Evolutionary conservation across 768 basidiomycete genomes (phyloP).

Genomic region (Russula abietina): DNA sequence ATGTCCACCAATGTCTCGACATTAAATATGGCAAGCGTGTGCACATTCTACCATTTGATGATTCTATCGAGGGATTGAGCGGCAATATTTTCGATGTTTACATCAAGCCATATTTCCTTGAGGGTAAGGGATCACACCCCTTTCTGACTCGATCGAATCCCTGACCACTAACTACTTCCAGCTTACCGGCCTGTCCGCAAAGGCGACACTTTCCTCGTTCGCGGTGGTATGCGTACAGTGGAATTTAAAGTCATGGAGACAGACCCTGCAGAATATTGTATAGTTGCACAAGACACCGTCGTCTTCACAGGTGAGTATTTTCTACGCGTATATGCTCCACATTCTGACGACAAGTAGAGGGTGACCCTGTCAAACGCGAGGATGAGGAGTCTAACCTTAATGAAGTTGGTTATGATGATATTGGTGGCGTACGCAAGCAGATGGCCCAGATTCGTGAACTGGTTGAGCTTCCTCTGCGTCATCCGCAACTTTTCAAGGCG

Average conservation of each 20-base stretch:
- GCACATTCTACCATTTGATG: conserved; percentile 95
- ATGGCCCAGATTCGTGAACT: conserved; percentile 99
- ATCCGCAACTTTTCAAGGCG: conserved; percentile 99
- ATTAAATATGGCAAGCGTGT: conserved; percentile 99
- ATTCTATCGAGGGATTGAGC: conserved; percentile 95
- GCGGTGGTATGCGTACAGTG: conserved; percentile 96
- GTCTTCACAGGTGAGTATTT: conserved; percentile 73
- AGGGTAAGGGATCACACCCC: conserved; percentile 46
- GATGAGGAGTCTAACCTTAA: conserved; percentile 95
- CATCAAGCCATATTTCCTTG: conserved; percentile 98
- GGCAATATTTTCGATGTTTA: conserved; percentile 99
- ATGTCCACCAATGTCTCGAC: conserved; percentile 92
- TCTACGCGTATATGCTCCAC: neutral
- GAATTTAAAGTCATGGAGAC: conserved; percentile 99
- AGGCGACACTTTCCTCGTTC: conserved; percentile 98
- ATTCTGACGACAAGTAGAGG: conserved; percentile 51
- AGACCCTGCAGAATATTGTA: conserved; percentile 96
- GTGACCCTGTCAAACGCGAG: conserved; percentile 97
- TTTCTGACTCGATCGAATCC: neutral
- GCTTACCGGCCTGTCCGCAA: conserved; percentile 87
- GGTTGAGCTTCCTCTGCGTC: conserved; percentile 94
- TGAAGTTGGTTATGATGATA: conserved; percentile 98
- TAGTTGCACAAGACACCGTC: conserved; percentile 98
- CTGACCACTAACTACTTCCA: conserved; percentile 14
- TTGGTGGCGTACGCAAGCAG: conserved; percentile 98